A percentile compares a stretch with the other conserved stretches of the same genome.
These are phyloP conservation scores for Sabuloglossum arenarium DNA, from an alignment of 495 filamentous ascomycete genomes.

Conservation along the genomic window DNA sequence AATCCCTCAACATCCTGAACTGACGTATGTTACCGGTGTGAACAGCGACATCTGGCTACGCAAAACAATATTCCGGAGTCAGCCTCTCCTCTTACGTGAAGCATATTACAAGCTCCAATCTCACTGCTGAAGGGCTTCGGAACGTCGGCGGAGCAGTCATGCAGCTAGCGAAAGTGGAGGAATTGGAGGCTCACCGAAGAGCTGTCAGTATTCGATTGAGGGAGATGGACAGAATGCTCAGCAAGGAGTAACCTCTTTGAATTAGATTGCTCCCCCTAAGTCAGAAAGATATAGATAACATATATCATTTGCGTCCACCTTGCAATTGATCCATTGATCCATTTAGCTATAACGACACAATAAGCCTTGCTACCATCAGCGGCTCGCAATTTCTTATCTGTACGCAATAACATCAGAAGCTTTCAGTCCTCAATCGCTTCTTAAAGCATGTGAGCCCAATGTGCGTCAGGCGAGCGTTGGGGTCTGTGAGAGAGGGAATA, in stretches of 20 bases:
- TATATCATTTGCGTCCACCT: too few species aligned
- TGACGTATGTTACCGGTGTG: neutral
- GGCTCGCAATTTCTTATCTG: too few species aligned
- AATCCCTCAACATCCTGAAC: neutral
- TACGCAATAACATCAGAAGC: too few species aligned
- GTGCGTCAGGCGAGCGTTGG: too few species aligned
- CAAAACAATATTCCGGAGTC: slow-evolving; percentile 94
- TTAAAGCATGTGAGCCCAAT: too few species aligned
- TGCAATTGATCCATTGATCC: too few species aligned
- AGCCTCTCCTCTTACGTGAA: slow-evolving; percentile 91
- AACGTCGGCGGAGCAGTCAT: slow-evolving; percentile 80
- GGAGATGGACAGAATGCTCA: slow-evolving; percentile 27
- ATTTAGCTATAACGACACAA: too few species aligned
- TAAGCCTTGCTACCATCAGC: too few species aligned
- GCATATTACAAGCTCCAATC: slow-evolving; percentile 81
- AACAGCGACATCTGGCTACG: slow-evolving; percentile 87
- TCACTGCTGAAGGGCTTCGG: slow-evolving; percentile 64
- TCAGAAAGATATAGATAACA: too few species aligned
- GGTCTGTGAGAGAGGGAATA: too few species aligned
- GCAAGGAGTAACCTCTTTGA: neutral
- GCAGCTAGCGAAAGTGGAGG: slow-evolving; percentile 83
- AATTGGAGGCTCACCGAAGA: slow-evolving; percentile 80
- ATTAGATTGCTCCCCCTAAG: too few species aligned
- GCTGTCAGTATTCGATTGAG: slow-evolving; percentile 76
- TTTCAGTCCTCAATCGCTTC: too few species aligned